These are phyloP conservation scores for Tothia fuscella DNA, from an alignment of 2,329 filamentous ascomycete species.

Conservation along the genomic window DNA sequence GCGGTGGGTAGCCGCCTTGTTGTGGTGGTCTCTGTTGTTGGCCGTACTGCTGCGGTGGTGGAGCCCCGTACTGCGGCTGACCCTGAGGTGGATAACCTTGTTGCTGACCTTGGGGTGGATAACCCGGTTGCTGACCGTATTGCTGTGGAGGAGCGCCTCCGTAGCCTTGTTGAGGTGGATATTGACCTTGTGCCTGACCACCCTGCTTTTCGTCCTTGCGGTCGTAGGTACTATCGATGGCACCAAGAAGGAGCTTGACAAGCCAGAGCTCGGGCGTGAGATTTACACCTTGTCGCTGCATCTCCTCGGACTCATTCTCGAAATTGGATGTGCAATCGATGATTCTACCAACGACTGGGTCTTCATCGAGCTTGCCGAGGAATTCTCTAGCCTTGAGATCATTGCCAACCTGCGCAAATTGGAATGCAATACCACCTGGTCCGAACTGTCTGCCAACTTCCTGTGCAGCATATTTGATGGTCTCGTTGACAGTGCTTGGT, in stretches of 20 bases:
- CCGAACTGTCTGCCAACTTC: conserved; percentile 42
- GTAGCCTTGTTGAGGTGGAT: conserved; percentile 16
- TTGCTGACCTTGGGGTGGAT: conserved; percentile 16
- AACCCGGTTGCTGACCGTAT: conserved; percentile 19
- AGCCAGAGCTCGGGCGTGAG: conserved; percentile 55
- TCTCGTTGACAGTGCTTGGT: conserved; percentile 43
- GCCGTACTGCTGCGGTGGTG: conserved; percentile 1
- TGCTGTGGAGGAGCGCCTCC: conserved; percentile 19
- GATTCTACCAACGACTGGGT: conserved; percentile 47
- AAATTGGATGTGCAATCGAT: conserved; percentile 61
- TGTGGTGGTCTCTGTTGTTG: conserved; percentile 10
- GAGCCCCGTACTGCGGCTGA: conserved; percentile 16
- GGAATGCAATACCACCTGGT: conserved; percentile 49
- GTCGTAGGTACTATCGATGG: conserved; percentile 54
- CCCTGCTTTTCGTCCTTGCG: conserved; percentile 50
- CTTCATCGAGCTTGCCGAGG: conserved; percentile 50
- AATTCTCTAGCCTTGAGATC: conserved; percentile 53
- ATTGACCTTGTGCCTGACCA: conserved; percentile 15
- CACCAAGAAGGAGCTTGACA: conserved; percentile 54
- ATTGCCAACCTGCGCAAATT: conserved; percentile 59
- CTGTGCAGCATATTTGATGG: conserved; percentile 42
- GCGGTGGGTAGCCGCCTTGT: conserved; percentile 15
- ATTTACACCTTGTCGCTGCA: conserved; percentile 49
- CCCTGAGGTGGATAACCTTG: conserved; percentile 18
- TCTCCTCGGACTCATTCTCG: conserved; percentile 55